These are phyloP conservation scores for Solanum lignicaule DNA, from an alignment of 257 asterid genomes.

Conservation along the genomic window DNA sequence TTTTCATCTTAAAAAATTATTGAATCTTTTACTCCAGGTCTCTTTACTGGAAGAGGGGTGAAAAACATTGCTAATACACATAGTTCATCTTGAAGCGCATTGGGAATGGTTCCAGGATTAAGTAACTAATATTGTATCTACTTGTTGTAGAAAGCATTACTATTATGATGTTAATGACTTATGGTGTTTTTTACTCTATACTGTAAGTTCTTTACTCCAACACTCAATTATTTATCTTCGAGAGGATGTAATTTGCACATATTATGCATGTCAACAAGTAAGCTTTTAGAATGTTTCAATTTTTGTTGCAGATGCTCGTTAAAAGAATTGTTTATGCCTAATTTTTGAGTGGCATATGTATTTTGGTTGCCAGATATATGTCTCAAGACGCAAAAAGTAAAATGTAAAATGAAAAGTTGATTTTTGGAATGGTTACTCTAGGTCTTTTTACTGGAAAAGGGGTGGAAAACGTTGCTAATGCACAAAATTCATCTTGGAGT, in stretches of 20 bases:
- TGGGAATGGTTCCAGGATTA: neutral
- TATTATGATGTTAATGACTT: neutral
- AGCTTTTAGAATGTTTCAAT: slow-evolving; percentile 5
- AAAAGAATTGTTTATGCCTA: neutral
- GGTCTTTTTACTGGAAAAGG: too few species aligned
- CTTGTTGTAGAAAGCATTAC: neutral
- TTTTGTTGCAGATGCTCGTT: neutral
- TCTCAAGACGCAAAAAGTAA: neutral
- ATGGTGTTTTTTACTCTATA: neutral
- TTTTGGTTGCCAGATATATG: neutral
- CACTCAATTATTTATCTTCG: slow-evolving; percentile 50
- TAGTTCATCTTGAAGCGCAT: too few species aligned
- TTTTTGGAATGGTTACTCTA: too few species aligned
- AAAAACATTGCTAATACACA: too few species aligned
- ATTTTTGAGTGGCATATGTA: neutral
- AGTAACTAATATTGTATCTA: neutral
- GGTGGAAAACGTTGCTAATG: too few species aligned
- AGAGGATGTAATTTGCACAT: slow-evolving; percentile 54
- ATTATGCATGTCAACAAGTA: slow-evolving; percentile 81
- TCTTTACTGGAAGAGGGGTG: too few species aligned
- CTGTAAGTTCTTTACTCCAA: slow-evolving; percentile 88
- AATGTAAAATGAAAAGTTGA: neutral
- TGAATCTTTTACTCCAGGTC: too few species aligned
- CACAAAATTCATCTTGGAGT: too few species aligned
- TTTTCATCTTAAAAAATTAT: too few species aligned